A percentile compares a stretch with the other conserved stretches of the same genome.
phyloP scores from a whole-genome alignment of 805 yeast genomes.

The Babjeviella inositovora region DNA sequence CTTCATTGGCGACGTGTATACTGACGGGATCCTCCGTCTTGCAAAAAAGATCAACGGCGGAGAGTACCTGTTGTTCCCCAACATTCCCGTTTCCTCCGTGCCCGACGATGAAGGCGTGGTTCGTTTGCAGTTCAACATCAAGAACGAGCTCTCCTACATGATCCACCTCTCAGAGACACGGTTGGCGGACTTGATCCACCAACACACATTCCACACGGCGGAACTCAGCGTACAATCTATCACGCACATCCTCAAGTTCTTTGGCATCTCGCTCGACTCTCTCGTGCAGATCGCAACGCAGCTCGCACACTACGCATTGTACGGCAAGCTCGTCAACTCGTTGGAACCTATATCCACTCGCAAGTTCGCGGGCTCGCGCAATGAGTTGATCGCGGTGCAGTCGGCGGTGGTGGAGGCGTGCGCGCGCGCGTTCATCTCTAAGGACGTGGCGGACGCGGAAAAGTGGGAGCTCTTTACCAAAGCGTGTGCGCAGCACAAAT shows the following conservation, averaged over 20 bases:
- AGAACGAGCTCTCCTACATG: slow-evolving; percentile 28
- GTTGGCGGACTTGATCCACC: slow-evolving; percentile 38
- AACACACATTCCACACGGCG: slow-evolving; percentile 34
- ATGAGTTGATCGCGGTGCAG: slow-evolving; percentile 51
- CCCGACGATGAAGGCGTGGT: slow-evolving; percentile 11
- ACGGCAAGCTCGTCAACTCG: slow-evolving; percentile 29
- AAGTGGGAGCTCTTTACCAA: too few species aligned
- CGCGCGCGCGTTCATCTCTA: too few species aligned
- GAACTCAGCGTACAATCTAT: slow-evolving; percentile 17
- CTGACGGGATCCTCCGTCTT: slow-evolving; percentile 37
- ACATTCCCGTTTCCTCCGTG: slow-evolving; percentile 17
- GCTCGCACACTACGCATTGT: slow-evolving; percentile 35
- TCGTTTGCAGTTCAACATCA: slow-evolving; percentile 15
- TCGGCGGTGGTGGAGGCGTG: too few species aligned
- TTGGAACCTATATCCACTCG: slow-evolving; percentile 56
- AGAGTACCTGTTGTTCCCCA: slow-evolving; percentile 36
- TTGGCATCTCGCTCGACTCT: slow-evolving; percentile 24
- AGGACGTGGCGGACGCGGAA: too few species aligned
- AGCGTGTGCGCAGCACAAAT: slow-evolving; percentile 34
- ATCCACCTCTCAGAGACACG: slow-evolving; percentile 42
- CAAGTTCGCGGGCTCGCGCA: slow-evolving; percentile 48
- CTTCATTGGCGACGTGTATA: slow-evolving; percentile 39
- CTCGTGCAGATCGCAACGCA: slow-evolving; percentile 34
- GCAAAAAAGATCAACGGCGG: slow-evolving; percentile 43
- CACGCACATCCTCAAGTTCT: slow-evolving; percentile 6